Conservation (phyloP, 2,329 filamentous ascomycete species). For the Alternaria novae-zelandiae region DNA sequence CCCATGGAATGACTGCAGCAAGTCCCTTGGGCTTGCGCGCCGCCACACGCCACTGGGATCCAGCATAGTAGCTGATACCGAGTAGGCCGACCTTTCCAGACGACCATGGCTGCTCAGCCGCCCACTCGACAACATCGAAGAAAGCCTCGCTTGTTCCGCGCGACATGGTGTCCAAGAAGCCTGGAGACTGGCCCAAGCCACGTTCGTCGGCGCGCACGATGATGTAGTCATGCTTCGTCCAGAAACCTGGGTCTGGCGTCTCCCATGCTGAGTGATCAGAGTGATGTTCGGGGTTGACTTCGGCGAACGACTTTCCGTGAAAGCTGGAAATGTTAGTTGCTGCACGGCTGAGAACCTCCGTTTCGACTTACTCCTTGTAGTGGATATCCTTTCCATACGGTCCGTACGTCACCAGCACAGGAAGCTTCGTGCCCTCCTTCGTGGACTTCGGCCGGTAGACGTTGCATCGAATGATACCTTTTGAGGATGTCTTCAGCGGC, state of each 20-base stretch:
- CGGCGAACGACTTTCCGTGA: conserved; percentile 56
- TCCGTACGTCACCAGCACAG: conserved; percentile 73
- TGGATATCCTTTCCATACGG: conserved; percentile 77
- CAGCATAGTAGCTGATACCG: conserved; percentile 61
- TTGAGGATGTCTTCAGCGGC: conserved; percentile 46
- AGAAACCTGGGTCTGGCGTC: conserved; percentile 51
- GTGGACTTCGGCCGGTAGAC: conserved; percentile 57
- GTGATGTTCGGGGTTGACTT: conserved; percentile 41
- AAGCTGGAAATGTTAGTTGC: conserved; percentile 47
- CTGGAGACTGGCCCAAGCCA: conserved; percentile 60
- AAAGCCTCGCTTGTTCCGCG: conserved; percentile 59
- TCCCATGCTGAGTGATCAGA: conserved; percentile 55
- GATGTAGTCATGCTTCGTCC: conserved; percentile 46
- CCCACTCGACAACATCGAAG: conserved; percentile 61
- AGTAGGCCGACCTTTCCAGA: conserved; percentile 59
- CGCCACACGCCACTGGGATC: conserved; percentile 62
- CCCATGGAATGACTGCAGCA: conserved; percentile 61
- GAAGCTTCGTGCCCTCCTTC: conserved; percentile 50
- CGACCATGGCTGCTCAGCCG: conserved; percentile 58
- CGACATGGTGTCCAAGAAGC: conserved; percentile 61
- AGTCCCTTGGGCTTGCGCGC: conserved; percentile 60
- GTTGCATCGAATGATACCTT: conserved; percentile 57
- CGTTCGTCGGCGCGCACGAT: conserved; percentile 58
- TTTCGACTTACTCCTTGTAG: conserved; percentile 57
- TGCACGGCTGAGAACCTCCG: neutral